Conservation (phyloP, 2,329 filamentous ascomycete genomes). For the Ophiostoma himal-ulmi region DNA sequence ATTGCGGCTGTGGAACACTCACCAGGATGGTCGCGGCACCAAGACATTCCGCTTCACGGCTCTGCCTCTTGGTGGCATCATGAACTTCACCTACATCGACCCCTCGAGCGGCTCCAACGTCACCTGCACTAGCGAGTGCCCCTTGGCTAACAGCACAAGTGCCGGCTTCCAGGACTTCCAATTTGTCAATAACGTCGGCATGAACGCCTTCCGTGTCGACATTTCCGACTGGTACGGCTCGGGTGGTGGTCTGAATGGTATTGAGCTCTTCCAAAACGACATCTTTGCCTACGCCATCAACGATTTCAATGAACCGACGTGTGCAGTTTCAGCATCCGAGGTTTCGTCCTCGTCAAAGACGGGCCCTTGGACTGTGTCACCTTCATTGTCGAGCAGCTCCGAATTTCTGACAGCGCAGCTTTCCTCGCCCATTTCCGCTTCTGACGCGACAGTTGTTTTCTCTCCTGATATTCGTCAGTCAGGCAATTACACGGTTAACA, state of each 20-base stretch:
- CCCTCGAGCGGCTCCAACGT: slow-evolving; percentile 59
- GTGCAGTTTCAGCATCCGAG: slow-evolving; percentile 54
- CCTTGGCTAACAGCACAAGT: slow-evolving; percentile 65
- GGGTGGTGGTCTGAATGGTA: slow-evolving; percentile 77
- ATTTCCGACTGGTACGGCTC: slow-evolving; percentile 81
- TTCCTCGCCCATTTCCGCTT: slow-evolving; percentile 47
- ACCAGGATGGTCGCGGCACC: slow-evolving; percentile 75
- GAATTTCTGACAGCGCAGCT: slow-evolving; percentile 70
- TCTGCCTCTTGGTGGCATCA: slow-evolving; percentile 80
- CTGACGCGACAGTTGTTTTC: slow-evolving; percentile 67
- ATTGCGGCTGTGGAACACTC: slow-evolving; percentile 81
- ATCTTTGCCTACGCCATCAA: slow-evolving; percentile 80
- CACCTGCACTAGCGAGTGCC: slow-evolving; percentile 76
- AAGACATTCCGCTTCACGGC: slow-evolving; percentile 83
- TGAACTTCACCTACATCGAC: slow-evolving; percentile 91
- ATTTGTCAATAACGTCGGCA: slow-evolving; percentile 82
- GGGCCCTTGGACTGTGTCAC: slow-evolving; percentile 67
- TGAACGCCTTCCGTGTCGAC: slow-evolving; percentile 80
- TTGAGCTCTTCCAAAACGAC: slow-evolving; percentile 81
- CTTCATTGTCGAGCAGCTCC: slow-evolving; percentile 63
- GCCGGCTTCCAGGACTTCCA: slow-evolving; percentile 78
- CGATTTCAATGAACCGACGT: slow-evolving; percentile 82
- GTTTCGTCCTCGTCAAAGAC: slow-evolving; percentile 62
- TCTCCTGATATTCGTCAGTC: slow-evolving; percentile 78
- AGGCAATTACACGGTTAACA: slow-evolving; percentile 82